Evolutionary conservation across 106 monocot species (phyloP).

Genomic region (Dendrobium huoshanense): DNA sequence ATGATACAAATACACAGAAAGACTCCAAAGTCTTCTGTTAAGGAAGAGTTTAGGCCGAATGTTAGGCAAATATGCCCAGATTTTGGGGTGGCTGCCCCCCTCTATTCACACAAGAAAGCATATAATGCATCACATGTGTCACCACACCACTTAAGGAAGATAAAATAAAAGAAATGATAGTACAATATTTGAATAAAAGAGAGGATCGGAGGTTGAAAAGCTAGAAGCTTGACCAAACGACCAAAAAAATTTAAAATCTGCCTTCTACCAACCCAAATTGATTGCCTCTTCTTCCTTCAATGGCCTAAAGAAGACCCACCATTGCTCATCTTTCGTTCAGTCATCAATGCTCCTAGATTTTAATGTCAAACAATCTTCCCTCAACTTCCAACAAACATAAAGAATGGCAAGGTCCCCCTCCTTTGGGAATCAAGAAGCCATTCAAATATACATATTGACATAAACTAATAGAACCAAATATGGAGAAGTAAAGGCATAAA

Average conservation of each 20-base stretch:
- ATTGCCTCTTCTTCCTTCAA: not conserved
- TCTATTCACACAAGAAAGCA: not conserved
- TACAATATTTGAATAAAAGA: too few relatives aligned
- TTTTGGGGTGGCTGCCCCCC: not conserved
- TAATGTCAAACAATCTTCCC: not conserved
- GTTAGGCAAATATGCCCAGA: not conserved
- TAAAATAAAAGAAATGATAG: not conserved
- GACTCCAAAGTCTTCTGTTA: not conserved
- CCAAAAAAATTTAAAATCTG: not conserved
- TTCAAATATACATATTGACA: not conserved
- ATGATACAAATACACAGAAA: not conserved
- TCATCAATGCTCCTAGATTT: constrained; percentile 10
- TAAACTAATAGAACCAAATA: not conserved
- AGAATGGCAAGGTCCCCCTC: constrained; percentile 16
- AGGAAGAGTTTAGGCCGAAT: not conserved
- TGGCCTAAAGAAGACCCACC: not conserved
- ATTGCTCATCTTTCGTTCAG: constrained; percentile 11
- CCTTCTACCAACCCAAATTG: not conserved
- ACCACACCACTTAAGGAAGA: not conserved
- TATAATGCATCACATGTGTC: not conserved
- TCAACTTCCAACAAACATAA: constrained; percentile 2
- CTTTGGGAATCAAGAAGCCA: constrained; percentile 18
- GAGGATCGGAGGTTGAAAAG: too few relatives aligned
- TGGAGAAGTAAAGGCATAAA: constrained; percentile 8
- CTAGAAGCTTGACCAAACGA: not conserved